phyloP scores from a whole-genome alignment of 495 filamentous ascomycete genomes.

The Parachaetomium inaequale region DNA sequence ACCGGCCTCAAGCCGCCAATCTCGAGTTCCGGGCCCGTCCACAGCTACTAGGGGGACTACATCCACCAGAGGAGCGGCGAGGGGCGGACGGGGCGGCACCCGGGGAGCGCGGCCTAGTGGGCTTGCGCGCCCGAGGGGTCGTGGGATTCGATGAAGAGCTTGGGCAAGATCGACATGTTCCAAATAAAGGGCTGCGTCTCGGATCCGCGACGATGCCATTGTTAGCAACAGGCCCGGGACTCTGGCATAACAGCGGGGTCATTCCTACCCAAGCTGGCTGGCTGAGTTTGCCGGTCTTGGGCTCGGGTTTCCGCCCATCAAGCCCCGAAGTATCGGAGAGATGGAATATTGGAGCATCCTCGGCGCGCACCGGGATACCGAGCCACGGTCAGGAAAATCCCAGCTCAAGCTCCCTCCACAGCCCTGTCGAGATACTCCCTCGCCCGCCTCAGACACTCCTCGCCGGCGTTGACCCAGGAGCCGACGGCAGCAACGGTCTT shows the following conservation, averaged over 20 bases:
- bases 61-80: constrained; percentile 32
- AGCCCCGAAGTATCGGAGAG: not conserved
- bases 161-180: not conserved
- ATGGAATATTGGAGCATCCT: too few species aligned
- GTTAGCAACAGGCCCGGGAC: not conserved
- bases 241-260: not conserved
- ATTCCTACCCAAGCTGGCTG: not conserved
- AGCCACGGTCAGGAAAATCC: not conserved
- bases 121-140: constrained; percentile 41
- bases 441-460: constrained; percentile 27
- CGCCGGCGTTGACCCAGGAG: constrained; percentile 23
- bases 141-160: constrained; percentile 35
- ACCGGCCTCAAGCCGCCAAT: constrained; percentile 51
- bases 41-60: constrained; percentile 38
- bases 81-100: constrained; percentile 32
- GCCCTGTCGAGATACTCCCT: constrained; percentile 26
- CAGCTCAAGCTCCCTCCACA: constrained; percentile 11
- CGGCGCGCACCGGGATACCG: not conserved
- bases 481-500: constrained; percentile 49
- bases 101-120: constrained; percentile 45
- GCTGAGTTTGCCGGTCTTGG: not conserved
- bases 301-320: not conserved
- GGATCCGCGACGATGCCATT: not conserved
- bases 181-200: too few species aligned
- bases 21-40: constrained; percentile 37